Percentiles rank a stretch among this genome's conserved stretches.
Conservation (phyloP, 2,329 filamentous ascomycete genomes). For the Rugonectria rugulosa region DNA sequence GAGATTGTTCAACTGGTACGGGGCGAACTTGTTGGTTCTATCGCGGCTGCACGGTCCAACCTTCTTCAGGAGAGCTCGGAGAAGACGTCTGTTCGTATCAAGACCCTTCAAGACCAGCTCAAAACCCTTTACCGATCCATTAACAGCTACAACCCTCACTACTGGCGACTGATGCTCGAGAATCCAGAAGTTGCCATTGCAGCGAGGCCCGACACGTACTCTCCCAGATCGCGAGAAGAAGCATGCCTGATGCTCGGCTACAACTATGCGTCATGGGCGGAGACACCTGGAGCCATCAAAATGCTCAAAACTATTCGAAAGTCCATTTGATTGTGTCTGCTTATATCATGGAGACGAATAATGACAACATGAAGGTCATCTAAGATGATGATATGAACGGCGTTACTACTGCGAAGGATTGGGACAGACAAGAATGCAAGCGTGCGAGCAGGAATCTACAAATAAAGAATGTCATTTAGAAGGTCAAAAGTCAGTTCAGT, state of each 20-base stretch:
- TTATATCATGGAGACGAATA: too few relatives aligned
- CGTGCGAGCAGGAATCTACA: too few relatives aligned
- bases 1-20: conserved; percentile 35
- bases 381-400: too few relatives aligned
- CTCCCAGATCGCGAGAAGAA: conserved; percentile 18
- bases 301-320: too few relatives aligned
- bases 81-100: not conserved
- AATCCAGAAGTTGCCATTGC: not conserved
- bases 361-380: too few relatives aligned
- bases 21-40: conserved; percentile 20
- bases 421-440: too few relatives aligned
- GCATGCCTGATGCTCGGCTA: conserved; percentile 23
- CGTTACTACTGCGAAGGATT: too few relatives aligned
- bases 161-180: conserved; percentile 28
- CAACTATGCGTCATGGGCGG: conserved; percentile 26
- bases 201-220: conserved; percentile 16
- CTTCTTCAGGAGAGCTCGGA: conserved; percentile 10
- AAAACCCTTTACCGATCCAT: conserved; percentile 17
- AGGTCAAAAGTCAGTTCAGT: too few relatives aligned
- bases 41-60: conserved; percentile 1
- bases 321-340: too few relatives aligned
- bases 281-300: conserved; percentile 26
- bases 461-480: too few relatives aligned
- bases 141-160: conserved; percentile 25
- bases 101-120: conserved; percentile 27